Evolutionary conservation across 345 rosid genomes (phyloP), one percentile per base, ranked within the genome.

Genomic region (Eucalyptus erythrocorys): DNA sequence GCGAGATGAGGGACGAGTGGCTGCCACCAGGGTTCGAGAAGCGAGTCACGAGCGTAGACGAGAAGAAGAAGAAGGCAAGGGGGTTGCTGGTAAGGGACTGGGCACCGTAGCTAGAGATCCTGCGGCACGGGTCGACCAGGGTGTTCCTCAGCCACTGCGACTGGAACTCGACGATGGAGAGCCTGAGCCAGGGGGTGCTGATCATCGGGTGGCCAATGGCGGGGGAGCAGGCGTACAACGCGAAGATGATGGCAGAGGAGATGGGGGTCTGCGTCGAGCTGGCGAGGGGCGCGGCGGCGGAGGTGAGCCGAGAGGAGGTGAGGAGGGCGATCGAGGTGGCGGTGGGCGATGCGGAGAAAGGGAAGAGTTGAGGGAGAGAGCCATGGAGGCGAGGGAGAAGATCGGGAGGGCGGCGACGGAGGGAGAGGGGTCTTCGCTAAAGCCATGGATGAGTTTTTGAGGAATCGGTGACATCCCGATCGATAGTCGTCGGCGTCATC

Each of bases 131-230:
- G 55, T 92, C 95, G 1, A 94, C 92, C 1, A 92, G 94, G 40
- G 93, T 91, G 19, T 94, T 94, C 87, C 37, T 94, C 15, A 94
- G 94, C 88, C 94, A 94, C 51, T 94, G 95, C 26, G 95, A 95
- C 13, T 94, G 96, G 96, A 94, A 94, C 87, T 94, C 94, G 4
- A 90, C 89, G 22, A 7, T 91, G 92, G 96, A 94, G 89, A 93
- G 95, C 90, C 91, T 94, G 40, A 94, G 94, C 79, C 93, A 93
- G 87, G 95, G 95, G 1, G 92, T 94, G 61, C 94, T 93, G 4
- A 89, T 92, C 3, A 93, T 94, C 11, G 95, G 94, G 19, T 94
- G 96, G 96, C 95, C 95, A 2, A 88, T 93, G 90, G 95, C 95
- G 1, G 96, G 85, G 1, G 95, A 95, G 88, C 94, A 93, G 86